Percentiles rank a stretch among this genome's conserved stretches.
Conservation (phyloP, 345 rosid genomes). For the Salix arbutifolia region DNA sequence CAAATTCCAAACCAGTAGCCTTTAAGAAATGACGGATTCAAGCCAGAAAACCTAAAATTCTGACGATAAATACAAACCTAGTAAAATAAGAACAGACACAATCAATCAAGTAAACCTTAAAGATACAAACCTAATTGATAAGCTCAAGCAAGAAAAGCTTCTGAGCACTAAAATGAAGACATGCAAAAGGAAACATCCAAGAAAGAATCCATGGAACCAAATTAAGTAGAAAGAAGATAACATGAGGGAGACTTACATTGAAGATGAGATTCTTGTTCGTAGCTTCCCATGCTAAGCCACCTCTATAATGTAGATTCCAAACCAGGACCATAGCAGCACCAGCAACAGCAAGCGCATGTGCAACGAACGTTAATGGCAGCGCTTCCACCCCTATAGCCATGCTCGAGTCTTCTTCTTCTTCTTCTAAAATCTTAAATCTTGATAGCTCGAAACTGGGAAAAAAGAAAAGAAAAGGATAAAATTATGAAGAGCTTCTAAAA, state of each 20-base stretch:
- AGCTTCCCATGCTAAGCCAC: conserved; percentile 93
- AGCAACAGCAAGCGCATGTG: conserved; percentile 56
- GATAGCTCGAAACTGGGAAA: too few relatives aligned
- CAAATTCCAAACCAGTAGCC: not conserved
- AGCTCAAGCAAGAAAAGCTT: not conserved
- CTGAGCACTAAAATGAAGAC: not conserved
- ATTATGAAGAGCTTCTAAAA: too few relatives aligned
- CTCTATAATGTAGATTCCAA: conserved; percentile 70
- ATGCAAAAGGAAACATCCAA: not conserved
- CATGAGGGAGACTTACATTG: conserved; percentile 45
- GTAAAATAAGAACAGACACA: too few relatives aligned
- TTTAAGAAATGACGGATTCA: not conserved
- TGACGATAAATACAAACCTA: not conserved
- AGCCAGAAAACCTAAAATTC: not conserved
- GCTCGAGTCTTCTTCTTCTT: not conserved
- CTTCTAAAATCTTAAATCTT: not conserved
- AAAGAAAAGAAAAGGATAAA: not conserved
- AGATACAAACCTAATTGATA: not conserved
- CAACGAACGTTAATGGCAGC: conserved; percentile 47
- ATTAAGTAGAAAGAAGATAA: not conserved
- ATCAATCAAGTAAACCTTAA: too few relatives aligned
- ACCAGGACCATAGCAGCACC: conserved; percentile 67
- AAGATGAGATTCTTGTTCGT: conserved; percentile 82
- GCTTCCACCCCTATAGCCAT: conserved; percentile 58
- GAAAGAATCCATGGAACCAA: not conserved